These are phyloP conservation scores for Ilex paraguariensis DNA, from an alignment of 305 asterid species.

Conservation along the genomic window DNA sequence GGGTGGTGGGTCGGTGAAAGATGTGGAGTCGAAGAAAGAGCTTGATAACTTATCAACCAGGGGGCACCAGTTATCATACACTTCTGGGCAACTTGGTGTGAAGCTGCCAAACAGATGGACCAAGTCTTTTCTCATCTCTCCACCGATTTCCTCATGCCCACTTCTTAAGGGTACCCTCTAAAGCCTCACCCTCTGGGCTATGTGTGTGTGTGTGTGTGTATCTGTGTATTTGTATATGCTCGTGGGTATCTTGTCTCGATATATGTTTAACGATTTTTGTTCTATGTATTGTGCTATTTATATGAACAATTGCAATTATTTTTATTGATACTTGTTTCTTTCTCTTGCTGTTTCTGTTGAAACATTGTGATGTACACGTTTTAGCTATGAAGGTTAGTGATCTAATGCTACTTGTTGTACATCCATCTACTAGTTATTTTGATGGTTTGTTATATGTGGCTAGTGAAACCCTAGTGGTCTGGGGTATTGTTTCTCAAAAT, in stretches of 20 bases:
- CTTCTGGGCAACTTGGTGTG: slow-evolving; percentile 99
- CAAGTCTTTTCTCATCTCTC: slow-evolving; percentile 94
- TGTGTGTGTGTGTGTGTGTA: neutral
- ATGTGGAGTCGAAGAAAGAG: slow-evolving; percentile 72
- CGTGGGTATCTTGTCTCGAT: neutral
- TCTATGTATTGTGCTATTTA: no score
- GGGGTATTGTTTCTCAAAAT: no score
- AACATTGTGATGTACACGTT: no score
- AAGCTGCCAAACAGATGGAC: slow-evolving; percentile 99
- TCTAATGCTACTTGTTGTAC: no score
- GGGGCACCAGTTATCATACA: slow-evolving; percentile 60
- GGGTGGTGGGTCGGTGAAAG: slow-evolving; percentile 81
- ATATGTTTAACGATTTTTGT: no score
- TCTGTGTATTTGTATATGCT: neutral
- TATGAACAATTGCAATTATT: no score
- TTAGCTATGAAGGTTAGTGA: no score
- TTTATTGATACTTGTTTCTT: no score
- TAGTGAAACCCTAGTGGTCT: no score
- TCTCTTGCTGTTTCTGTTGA: no score
- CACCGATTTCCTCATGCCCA: slow-evolving; percentile 88
- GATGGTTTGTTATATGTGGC: no score
- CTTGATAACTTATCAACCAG: slow-evolving; percentile 46
- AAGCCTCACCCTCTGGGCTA: neutral
- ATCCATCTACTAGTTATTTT: no score
- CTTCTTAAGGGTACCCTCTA: slow-evolving; percentile 56